Conservation (phyloP, 2,329 filamentous ascomycete species). For the Fusarium praegraminearum region DNA sequence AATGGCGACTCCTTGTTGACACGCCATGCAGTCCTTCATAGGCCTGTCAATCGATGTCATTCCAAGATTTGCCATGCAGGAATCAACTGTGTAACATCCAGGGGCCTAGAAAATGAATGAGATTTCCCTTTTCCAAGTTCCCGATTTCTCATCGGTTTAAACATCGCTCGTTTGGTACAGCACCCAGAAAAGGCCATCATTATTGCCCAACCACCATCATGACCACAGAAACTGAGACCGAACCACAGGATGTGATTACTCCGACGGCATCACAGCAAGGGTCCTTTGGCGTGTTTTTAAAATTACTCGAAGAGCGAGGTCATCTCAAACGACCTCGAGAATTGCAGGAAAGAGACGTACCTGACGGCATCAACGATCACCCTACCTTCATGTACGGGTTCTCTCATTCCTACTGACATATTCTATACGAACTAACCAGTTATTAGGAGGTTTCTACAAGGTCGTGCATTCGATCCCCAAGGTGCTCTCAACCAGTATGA, state of each 20-base stretch:
- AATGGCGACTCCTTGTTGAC: not conserved
- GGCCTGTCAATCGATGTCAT: not conserved
- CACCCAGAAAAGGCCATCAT: too few species aligned
- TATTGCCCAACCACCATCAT: not conserved
- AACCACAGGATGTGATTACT: not conserved
- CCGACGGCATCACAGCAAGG: not conserved
- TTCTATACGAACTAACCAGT: accelerated
- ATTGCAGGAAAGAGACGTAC: not conserved
- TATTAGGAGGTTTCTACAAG: not conserved
- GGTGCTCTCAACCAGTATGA: not conserved
- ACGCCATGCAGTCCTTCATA: not conserved
- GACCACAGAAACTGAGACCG: not conserved
- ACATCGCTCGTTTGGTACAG: not conserved
- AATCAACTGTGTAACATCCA: not conserved
- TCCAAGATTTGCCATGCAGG: not conserved
- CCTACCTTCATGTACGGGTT: not conserved
- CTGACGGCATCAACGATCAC: not conserved
- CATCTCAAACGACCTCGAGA: not conserved
- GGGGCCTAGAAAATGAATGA: not conserved
- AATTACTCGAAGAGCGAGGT: not conserved
- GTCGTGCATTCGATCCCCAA: not conserved
- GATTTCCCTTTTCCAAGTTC: not conserved
- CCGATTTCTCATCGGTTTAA: not conserved
- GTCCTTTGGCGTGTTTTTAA: not conserved
- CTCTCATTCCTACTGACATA: accelerated